Base-by-base conservation (phyloP, 148 eudicot species). In the Talinum fruticosum region DNA sequence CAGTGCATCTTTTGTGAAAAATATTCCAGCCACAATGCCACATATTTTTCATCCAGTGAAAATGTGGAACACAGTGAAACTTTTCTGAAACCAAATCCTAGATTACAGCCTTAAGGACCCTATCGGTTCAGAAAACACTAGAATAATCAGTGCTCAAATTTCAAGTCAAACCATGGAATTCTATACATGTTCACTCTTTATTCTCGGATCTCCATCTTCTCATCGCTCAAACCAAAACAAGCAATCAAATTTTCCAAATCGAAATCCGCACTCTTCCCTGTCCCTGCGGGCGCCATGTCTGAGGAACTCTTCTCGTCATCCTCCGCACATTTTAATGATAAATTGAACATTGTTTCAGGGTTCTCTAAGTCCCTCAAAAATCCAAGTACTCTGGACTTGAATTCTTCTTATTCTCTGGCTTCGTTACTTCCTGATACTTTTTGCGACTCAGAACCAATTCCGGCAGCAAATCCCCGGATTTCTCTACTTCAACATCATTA, bases 401-500 rank as follows among this genome's bases (percentile, higher is more conserved):
- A n/a, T 69, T 75, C 57, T 73, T 37, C 47, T 21, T 16, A 38
- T 21, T 15, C 8, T 15, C 28, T 8, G 33, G 28, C 41, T 38
- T 62, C 72, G 5, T 32, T 41, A 5, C 19, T 0, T 64, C 37
- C 29, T 2, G 79, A 37, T 81, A 82, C 59, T 84, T 88, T 87
- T 87, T 90, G 82, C 85, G 86, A 19, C 88, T 74, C 71, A 92
- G 65, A 77, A 92, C 76, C 45, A 77, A 87, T 29, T 87, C 89
- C 0, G 93, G 97, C 34, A 87, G 70, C 76, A 79, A 53, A 64
- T 85, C 91, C 73, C 74, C 85, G 75, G 75, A 87, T 62, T 88
- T 78, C 53, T 85, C 88, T 35, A 78, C 71, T 57, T 92, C 95
- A 23, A 70, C 62, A 49, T 87, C 85, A 71, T 86, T 89, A 49